phyloP scores from a whole-genome alignment of 768 basidiomycete species.

The Boletellus sp. region DNA sequence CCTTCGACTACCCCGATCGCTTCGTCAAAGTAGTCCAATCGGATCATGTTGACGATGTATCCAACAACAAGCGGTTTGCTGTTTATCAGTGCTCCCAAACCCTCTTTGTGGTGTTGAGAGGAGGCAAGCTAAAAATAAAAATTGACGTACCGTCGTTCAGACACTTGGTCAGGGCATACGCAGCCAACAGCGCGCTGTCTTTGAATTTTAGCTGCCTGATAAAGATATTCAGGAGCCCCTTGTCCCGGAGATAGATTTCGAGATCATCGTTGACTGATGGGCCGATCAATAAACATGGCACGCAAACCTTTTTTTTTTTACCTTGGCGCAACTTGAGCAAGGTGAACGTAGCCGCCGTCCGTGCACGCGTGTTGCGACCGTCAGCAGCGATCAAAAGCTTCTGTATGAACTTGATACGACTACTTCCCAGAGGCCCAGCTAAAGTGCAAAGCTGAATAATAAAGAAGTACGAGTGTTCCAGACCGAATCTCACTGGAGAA shows the following conservation, averaged over 20 bases:
- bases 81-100: not conserved
- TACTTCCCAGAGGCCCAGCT: constrained; percentile 6
- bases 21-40: constrained; percentile 25
- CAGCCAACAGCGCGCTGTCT: constrained; percentile 14
- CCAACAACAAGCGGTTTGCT: constrained; percentile 6
- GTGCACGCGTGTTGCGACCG: constrained; percentile 3
- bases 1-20: constrained; percentile 20
- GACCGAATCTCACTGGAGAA: constrained; percentile 2
- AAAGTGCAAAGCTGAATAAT: not conserved
- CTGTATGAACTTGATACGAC: constrained; percentile 7
- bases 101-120: not conserved
- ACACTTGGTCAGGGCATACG: constrained; percentile 14
- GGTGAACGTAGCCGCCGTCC: constrained; percentile 15
- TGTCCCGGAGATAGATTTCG: not conserved
- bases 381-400: constrained; percentile 6
- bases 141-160: constrained; percentile 4
- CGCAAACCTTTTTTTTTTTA: not conserved
- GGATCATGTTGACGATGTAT: constrained; percentile 23
- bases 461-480: not conserved
- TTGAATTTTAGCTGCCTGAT: constrained; percentile 10
- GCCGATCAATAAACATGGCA: not conserved
- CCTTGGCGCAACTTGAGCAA: constrained; percentile 9
- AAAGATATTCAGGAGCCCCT: constrained; percentile 4
- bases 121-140: not conserved
- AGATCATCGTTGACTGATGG: constrained; percentile 2